Percentiles rank a stretch among this genome's conserved stretches.
phyloP scores from a whole-genome alignment of 345 rosid species.

The Murraya paniculata region DNA sequence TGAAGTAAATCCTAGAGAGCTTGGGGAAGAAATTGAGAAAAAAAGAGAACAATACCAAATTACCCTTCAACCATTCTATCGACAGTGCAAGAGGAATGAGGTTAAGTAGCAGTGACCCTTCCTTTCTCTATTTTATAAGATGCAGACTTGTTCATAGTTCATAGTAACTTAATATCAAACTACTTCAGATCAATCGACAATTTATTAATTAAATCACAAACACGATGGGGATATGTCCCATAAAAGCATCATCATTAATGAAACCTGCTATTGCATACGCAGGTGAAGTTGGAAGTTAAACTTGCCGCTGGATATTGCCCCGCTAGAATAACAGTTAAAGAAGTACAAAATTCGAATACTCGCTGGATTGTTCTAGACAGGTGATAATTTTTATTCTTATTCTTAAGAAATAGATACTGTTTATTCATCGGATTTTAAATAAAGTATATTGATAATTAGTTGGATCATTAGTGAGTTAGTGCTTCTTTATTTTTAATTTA shows the following conservation, averaged over 20 bases:
- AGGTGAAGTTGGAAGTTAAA: constrained; percentile 56
- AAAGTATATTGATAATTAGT: too few relatives aligned
- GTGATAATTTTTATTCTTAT: constrained; percentile 13
- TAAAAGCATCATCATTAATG: too few relatives aligned
- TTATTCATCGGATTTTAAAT: too few relatives aligned
- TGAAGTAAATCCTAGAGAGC: constrained; percentile 37
- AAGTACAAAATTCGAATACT: constrained; percentile 35
- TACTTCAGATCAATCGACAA: too few relatives aligned
- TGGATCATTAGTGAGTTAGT: too few relatives aligned
- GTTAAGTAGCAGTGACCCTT: constrained; percentile 8
- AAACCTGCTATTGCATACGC: neutral
- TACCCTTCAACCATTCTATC: constrained; percentile 37
- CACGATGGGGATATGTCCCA: too few relatives aligned
- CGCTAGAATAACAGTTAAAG: constrained; percentile 31
- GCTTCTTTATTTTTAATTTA: too few relatives aligned
- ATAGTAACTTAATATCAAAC: neutral
- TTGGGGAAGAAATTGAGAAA: constrained; percentile 44
- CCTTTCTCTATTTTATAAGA: neutral
- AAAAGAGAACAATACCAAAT: constrained; percentile 37
- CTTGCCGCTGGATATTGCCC: constrained; percentile 50
- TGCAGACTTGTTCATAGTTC: too few relatives aligned
- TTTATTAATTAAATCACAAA: too few relatives aligned
- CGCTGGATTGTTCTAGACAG: constrained; percentile 56
- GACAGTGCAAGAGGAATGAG: constrained; percentile 45
- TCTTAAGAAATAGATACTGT: too few relatives aligned